phyloP scores from a whole-genome alignment of 306 rosid genomes.

The Begonia fuchsioides region DNA sequence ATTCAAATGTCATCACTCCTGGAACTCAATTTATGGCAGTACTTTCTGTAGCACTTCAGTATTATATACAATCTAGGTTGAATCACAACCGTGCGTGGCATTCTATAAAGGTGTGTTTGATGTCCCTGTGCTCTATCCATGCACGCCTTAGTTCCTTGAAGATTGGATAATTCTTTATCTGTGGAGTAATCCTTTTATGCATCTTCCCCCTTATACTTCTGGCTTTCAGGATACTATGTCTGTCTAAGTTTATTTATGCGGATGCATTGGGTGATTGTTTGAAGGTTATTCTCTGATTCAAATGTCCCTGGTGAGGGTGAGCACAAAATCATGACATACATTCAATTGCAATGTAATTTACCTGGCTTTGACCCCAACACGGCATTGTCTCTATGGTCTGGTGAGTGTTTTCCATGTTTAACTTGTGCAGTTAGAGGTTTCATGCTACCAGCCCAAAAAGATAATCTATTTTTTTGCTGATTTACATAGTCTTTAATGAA shows the following conservation, averaged over 20 bases:
- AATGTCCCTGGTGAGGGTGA: constrained; percentile 88
- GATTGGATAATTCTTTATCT: constrained; percentile 22
- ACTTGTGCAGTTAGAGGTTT: no score
- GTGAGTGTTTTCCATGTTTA: constrained; percentile 29
- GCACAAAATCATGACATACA: constrained; percentile 72
- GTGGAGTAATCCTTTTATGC: constrained; percentile 33
- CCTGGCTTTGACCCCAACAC: constrained; percentile 67
- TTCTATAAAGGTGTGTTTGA: constrained; percentile 48
- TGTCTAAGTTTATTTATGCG: constrained; percentile 41
- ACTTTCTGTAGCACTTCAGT: constrained; percentile 77
- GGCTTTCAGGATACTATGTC: constrained; percentile 43
- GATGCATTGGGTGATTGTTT: constrained; percentile 55
- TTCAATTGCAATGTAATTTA: constrained; percentile 54
- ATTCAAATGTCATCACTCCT: constrained; percentile 95
- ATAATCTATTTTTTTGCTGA: no score
- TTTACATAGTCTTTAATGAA: no score
- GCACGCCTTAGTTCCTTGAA: constrained; percentile 12
- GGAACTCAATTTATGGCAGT: constrained; percentile 98
- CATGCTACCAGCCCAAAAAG: no score
- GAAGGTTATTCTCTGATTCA: constrained; percentile 89
- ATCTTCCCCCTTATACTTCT: constrained; percentile 28
- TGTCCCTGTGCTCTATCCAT: no score
- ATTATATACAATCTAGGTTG: constrained; percentile 78
- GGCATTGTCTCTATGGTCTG: constrained; percentile 74
- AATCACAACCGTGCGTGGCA: constrained; percentile 97